Conservation (phyloP, 225 moss, liverwort and hornwort species). For the Asterella californica region DNA sequence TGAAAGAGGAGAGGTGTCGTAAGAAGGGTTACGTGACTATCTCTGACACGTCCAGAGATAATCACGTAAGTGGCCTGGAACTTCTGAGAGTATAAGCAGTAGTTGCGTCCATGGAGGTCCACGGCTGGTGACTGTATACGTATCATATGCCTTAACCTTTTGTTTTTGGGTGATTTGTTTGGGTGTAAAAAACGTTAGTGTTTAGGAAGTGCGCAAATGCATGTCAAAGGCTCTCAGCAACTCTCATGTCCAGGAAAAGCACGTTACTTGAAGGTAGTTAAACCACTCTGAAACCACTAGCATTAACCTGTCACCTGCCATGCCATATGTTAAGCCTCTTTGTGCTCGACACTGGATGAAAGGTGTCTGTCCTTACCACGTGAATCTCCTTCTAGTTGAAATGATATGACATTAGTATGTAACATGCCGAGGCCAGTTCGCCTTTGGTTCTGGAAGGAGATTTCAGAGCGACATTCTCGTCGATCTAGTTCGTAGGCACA, state of each 20-base stretch:
- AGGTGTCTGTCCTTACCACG: conserved; percentile 10
- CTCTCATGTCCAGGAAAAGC: neutral
- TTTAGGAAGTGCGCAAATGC: conserved; percentile 1
- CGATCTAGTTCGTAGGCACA: conserved; percentile 13
- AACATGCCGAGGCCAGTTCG: conserved; percentile 4
- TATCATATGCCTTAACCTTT: neutral
- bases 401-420: conserved; percentile 4
- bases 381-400: neutral
- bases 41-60: conserved; percentile 7
- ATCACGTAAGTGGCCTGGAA: conserved; percentile 20
- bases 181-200: conserved; percentile 4
- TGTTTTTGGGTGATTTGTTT: too few relatives aligned
- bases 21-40: too few relatives aligned
- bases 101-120: conserved; percentile 9
- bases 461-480: conserved; percentile 13
- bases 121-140: conserved; percentile 1
- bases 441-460: conserved; percentile 8
- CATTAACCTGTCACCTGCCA: conserved; percentile 7
- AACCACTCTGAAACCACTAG: conserved; percentile 10
- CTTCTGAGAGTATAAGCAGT: neutral
- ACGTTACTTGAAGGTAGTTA: neutral
- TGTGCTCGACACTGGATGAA: neutral
- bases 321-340: neutral
- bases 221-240: neutral
- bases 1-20: neutral